Base-by-base conservation (phyloP, 2,329 filamentous ascomycete genomes). In the Cladosporium sp. region DNA sequence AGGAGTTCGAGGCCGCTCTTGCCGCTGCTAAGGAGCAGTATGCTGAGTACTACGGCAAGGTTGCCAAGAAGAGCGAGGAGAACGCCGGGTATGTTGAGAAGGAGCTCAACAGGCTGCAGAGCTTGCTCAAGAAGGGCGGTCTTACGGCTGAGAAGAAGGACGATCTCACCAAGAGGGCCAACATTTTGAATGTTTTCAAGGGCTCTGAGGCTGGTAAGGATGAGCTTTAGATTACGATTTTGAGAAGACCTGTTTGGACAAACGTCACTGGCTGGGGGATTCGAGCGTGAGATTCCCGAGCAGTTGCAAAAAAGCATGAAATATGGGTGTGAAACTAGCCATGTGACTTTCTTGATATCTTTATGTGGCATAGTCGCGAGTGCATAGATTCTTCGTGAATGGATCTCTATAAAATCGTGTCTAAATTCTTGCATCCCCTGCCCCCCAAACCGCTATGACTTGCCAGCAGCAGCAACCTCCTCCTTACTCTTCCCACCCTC, bases 31-130 rank as follows among this genome's bases (percentile, higher is more conserved):
- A 85, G 72, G 83, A 85, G 69, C 88, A 88, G 76, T 95, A 92
- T 66, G 88, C 88, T 40, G 80, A 91, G 72, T 98, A 98, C 80
- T 97, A 98, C 70, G 77, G 93, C 68, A 88, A 88, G 68, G 90
- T 95, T 49, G 86, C 93, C 54, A 82, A 88, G 67, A 97, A 96
- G 82, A 74, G 93, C 56, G 78, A 75, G 66, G 77, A 84, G 69
- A 94, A 86, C 72, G 78, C 86, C 54, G 84, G 77, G 46, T 96
- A 88, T 65, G 88, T 83, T 42, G 74, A 81, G 66, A 97, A 95
- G 82, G 92, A 97, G 78, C 76, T 91, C 55, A 78, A 83, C 54
- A 82, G 92, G 56, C 77, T 97, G 55, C 79, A 88, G 61, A 83
- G 85, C 59, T 80, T 97, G 59, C 74, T 96, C 55, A 79, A 81